phyloP scores from a whole-genome alignment of 192 early-diverging fungal species.

The Lobulomyces angularis region DNA sequence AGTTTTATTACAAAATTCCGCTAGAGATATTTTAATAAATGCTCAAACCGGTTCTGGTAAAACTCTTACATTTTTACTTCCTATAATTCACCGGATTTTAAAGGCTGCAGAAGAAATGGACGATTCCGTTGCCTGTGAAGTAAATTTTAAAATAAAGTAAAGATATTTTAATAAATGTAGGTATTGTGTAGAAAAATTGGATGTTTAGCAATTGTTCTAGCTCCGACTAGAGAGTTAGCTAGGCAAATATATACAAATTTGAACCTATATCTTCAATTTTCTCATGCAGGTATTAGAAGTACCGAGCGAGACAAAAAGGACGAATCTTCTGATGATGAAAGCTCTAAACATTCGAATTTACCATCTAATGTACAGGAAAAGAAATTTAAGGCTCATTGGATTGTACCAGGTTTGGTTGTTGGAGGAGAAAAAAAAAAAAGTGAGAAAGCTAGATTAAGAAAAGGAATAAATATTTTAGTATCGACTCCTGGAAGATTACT shows the following conservation, averaged over 20 bases:
- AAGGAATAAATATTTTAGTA: slow-evolving; percentile 81
- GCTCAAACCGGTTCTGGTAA: slow-evolving; percentile 97
- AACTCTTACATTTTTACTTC: slow-evolving; percentile 86
- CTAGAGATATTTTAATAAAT: slow-evolving; percentile 79
- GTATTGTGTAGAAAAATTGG: slow-evolving; percentile 53
- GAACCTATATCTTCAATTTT: no score
- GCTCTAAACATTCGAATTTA: no score
- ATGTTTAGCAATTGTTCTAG: slow-evolving; percentile 80
- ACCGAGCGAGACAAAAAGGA: no score
- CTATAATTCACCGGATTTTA: slow-evolving; percentile 81
- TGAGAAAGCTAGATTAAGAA: slow-evolving; percentile 53
- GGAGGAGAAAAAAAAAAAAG: slow-evolving; percentile 75
- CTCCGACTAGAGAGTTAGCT: slow-evolving; percentile 95
- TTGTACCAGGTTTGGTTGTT: slow-evolving; percentile 69
- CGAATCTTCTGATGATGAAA: neutral
- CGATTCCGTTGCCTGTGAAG: slow-evolving; percentile 3
- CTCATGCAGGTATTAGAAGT: no score
- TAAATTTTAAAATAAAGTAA: no score
- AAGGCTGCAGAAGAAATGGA: slow-evolving; percentile 34
- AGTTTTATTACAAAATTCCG: slow-evolving; percentile 17
- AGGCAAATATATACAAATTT: slow-evolving; percentile 81
- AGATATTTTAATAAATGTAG: no score
- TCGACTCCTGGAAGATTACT: slow-evolving; percentile 91
- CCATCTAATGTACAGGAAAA: neutral
- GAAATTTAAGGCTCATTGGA: slow-evolving; percentile 62